A percentile compares a stretch with the other conserved stretches of the same genome.
These are phyloP conservation scores for Bacterosira constricta DNA, from an alignment of 108 stramenopile genomes.

Conservation along the genomic window DNA sequence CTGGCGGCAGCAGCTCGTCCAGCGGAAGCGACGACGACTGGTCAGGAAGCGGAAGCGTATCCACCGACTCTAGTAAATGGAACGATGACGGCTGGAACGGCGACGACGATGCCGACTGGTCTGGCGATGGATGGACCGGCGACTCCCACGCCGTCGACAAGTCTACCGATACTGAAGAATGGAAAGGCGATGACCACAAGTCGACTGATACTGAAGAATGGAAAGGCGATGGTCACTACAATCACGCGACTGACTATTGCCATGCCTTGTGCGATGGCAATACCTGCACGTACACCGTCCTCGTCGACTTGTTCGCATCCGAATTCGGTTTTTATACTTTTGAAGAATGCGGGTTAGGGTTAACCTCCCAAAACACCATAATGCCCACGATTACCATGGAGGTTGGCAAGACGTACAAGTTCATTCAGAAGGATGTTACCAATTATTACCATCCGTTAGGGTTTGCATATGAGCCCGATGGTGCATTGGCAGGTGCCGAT, in stretches of 20 bases:
- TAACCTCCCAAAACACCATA: slow-evolving; percentile 42
- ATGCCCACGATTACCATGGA: slow-evolving; percentile 85
- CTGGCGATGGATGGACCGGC: too few relatives aligned
- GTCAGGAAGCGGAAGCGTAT: too few relatives aligned
- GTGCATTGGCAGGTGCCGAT: slow-evolving; percentile 70
- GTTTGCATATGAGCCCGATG: slow-evolving; percentile 88
- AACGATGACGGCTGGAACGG: too few relatives aligned
- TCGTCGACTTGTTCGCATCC: slow-evolving; percentile 44
- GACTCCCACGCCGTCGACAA: too few relatives aligned
- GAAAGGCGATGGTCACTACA: background rate
- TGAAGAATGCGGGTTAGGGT: too few relatives aligned
- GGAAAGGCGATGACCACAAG: background rate
- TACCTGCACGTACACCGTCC: slow-evolving; percentile 27
- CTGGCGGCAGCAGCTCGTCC: background rate
- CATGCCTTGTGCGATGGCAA: slow-evolving; percentile 23
- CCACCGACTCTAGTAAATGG: too few relatives aligned
- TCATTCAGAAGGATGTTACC: slow-evolving; percentile 58
- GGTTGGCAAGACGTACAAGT: slow-evolving; percentile 76
- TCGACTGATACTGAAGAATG: background rate
- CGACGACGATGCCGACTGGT: too few relatives aligned
- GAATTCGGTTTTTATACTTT: slow-evolving; percentile 74
- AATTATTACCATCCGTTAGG: slow-evolving; percentile 87
- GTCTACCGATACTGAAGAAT: background rate
- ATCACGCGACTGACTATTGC: background rate
- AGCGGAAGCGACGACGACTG: background rate